These are phyloP conservation scores for Leishmania guyanensis DNA, from an alignment of 208 protist species.

Conservation along the genomic window DNA sequence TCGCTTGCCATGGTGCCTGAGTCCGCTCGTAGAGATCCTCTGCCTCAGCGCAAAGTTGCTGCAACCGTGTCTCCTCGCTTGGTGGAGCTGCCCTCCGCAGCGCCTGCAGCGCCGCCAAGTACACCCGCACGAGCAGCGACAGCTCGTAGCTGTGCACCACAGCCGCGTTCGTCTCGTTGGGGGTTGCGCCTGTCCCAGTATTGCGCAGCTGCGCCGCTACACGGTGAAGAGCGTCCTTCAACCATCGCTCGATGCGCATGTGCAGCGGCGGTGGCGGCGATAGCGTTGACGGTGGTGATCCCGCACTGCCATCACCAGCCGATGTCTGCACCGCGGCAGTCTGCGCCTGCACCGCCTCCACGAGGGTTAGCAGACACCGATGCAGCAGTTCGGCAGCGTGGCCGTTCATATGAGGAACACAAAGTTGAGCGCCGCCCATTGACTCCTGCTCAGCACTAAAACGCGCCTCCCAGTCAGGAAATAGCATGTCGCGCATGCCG, in stretches of 20 bases:
- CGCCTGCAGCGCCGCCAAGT: conserved; percentile 14
- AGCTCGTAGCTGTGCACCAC: conserved; percentile 34
- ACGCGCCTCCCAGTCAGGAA: not conserved
- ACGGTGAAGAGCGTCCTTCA: conserved; percentile 3
- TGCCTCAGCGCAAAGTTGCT: conserved; percentile 2
- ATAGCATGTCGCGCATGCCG: conserved; percentile 11
- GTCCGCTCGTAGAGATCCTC: conserved; percentile 2
- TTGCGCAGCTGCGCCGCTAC: conserved; percentile 3
- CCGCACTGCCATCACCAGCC: not conserved
- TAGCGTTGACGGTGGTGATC: not conserved
- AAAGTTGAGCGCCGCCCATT: not conserved
- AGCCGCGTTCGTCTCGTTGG: not conserved
- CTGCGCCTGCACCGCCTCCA: conserved; percentile 10
- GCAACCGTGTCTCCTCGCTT: not conserved
- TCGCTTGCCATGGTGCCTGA: conserved; percentile 20
- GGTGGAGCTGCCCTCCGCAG: not conserved
- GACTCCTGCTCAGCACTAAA: too few species aligned
- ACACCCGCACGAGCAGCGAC: conserved; percentile 23
- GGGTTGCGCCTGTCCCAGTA: too few species aligned
- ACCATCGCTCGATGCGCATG: conserved; percentile 20
- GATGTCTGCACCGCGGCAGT: not conserved
- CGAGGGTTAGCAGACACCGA: conserved; percentile 20
- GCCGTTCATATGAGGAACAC: conserved; percentile 9
- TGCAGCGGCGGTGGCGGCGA: conserved; percentile 2
- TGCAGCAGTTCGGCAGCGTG: conserved; percentile 27